Evolutionary conservation across 2,329 filamentous ascomycete species (phyloP), one percentile per base, ranked within the genome.

Genomic region (Neospermospora avenae): DNA sequence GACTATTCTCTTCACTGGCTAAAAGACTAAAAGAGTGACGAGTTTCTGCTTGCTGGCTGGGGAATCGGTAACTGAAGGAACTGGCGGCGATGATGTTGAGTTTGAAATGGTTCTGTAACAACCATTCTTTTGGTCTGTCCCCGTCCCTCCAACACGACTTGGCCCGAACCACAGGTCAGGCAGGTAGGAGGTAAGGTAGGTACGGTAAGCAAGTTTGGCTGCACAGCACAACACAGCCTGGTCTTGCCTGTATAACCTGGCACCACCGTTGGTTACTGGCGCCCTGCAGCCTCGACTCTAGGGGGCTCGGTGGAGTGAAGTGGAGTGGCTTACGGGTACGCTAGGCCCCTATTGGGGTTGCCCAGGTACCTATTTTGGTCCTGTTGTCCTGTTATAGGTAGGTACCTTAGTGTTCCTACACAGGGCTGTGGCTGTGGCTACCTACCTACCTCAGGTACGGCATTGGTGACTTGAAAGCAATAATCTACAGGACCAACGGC

Each of bases 61-160:
- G n/a, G 24, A 16, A 18, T 34, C n/a, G n/a, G n/a, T n/a, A n/a
- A n/a, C n/a, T n/a, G n/a, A n/a, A n/a, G 59, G 41, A 46, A 49
- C 14, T n/a, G 52, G 44, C 46, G 53, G 25, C 41, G 53, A 35
- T 41, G 53, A 46, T 11, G 53, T 54, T 46, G 54, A 48, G 18
- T 20, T 51, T 57, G 34, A 57, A 54, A 53, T 44, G 34, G 8
- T 41, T 54, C 54, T 61, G 59, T 61, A 57, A 57, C 59, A 54
- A 13, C 48, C 34, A n/a, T 52, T 28, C 24, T 46, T 37, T 28
- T 20, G 54, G 39, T 20, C 25, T 42, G n/a, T 16, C 39, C 16
- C 14, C 39, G 39, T 44, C 44, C 7, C 10, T 46, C 42, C 45
- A 55, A 52, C 52, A 56, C 45, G 34, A 60, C 53, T 22, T 28